Conservation (phyloP, 768 basidiomycete species). For the Dendrothele bispora region DNA sequence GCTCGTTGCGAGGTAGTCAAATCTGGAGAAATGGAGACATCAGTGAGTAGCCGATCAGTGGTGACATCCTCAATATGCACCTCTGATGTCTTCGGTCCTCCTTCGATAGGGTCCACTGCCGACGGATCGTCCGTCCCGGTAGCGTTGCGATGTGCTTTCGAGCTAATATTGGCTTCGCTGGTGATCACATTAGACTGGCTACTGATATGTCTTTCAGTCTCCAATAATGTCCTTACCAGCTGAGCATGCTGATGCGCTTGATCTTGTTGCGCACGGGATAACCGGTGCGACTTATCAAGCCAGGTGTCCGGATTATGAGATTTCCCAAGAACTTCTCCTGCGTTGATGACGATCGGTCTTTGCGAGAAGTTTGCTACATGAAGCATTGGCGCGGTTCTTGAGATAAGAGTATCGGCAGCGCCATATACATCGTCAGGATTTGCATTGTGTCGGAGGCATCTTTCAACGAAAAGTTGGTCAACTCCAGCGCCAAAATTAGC, state of each 20-base stretch:
- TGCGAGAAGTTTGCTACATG: background rate
- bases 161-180: background rate
- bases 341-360: background rate
- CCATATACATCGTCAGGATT: background rate
- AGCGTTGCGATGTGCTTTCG: background rate
- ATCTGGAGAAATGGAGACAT: background rate
- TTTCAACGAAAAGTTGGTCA: background rate
- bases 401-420: background rate
- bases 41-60: background rate
- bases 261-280: background rate
- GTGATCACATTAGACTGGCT: background rate
- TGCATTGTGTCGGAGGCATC: background rate
- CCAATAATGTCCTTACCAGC: slow-evolving; percentile 1
- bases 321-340: background rate
- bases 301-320: background rate
- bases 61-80: slow-evolving; percentile 4
- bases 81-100: slow-evolving; percentile 13
- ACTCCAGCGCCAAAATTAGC: background rate
- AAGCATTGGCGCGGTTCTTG: background rate
- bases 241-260: background rate
- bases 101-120: background rate
- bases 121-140: background rate
- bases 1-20: background rate
- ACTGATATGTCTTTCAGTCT: slow-evolving; percentile 18
- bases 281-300: background rate